These are phyloP conservation scores for Panus rudis DNA, from an alignment of 768 basidiomycete species.

Conservation along the genomic window DNA sequence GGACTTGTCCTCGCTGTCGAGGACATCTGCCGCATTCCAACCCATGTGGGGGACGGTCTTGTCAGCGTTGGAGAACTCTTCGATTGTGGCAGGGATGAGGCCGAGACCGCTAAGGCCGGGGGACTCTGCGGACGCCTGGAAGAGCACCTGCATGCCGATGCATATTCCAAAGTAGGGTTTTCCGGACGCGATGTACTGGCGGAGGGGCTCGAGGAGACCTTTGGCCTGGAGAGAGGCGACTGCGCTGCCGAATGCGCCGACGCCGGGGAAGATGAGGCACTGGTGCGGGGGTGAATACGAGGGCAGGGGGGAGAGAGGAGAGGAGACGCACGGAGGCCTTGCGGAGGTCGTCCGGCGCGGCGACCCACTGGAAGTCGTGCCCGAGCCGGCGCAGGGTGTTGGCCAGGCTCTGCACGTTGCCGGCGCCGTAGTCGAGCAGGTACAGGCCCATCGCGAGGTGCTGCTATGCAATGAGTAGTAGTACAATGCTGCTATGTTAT, in stretches of 20 bases:
- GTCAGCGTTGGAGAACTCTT: constrained; percentile 57
- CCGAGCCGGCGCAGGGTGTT: constrained; percentile 85
- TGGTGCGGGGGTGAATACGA: constrained; percentile 27
- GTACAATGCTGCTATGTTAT: too few relatives aligned
- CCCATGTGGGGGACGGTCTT: constrained; percentile 98
- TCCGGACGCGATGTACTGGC: constrained; percentile 77
- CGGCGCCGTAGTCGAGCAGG: constrained; percentile 95
- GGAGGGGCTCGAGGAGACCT: constrained; percentile 75
- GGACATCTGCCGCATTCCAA: constrained; percentile 76
- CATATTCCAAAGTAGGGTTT: constrained; percentile 97
- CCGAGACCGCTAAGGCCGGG: constrained; percentile 64
- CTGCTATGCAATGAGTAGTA: not conserved
- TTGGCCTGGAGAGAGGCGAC: constrained; percentile 65
- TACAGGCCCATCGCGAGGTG: constrained; percentile 64
- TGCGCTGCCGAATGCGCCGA: constrained; percentile 88
- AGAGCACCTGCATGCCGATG: constrained; percentile 97
- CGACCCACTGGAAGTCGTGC: constrained; percentile 85
- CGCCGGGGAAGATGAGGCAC: constrained; percentile 96
- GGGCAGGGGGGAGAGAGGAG: constrained; percentile 7
- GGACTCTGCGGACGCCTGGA: constrained; percentile 78
- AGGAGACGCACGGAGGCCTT: constrained; percentile 73
- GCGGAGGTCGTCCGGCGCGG: constrained; percentile 70
- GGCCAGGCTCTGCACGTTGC: constrained; percentile 89
- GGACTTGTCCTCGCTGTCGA: constrained; percentile 37
- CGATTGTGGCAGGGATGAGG: constrained; percentile 76